Evolutionary conservation across 2,329 filamentous ascomycete genomes (phyloP).

Genomic region (Sphaerulina vaccinii): DNA sequence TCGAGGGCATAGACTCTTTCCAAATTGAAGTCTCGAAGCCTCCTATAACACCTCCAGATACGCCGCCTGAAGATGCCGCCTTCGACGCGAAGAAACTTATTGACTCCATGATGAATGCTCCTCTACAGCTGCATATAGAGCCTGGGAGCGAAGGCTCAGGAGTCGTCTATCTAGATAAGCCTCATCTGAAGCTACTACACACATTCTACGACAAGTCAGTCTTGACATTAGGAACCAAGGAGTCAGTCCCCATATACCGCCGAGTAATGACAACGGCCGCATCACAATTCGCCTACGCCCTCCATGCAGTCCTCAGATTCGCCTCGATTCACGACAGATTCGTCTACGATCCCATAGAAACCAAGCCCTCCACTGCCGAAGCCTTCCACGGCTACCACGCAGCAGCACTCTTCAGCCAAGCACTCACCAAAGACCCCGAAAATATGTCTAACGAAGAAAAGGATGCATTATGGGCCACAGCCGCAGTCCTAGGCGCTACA

Average conservation of each 20-base stretch:
- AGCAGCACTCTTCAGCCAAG: constrained; percentile 49
- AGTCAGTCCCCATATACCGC: constrained; percentile 27
- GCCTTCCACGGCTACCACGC: constrained; percentile 51
- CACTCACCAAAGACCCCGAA: too few relatives aligned
- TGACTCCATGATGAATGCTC: constrained; percentile 19
- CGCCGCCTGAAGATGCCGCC: constrained; percentile 9
- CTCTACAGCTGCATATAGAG: constrained; percentile 19
- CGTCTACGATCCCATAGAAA: constrained; percentile 32
- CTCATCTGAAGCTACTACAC: constrained; percentile 26
- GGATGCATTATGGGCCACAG: constrained; percentile 50
- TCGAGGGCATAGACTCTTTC: constrained; percentile 28
- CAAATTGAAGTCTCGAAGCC: constrained; percentile 11
- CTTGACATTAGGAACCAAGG: constrained; percentile 28
- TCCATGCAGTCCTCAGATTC: constrained; percentile 55
- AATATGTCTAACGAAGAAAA: constrained; percentile 44
- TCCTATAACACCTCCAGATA: background rate
- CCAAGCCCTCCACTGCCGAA: constrained; percentile 36
- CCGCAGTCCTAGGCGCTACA: constrained; percentile 49
- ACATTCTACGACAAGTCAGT: constrained; percentile 30
- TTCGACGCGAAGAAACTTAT: constrained; percentile 11
- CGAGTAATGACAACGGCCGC: constrained; percentile 18
- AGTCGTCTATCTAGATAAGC: constrained; percentile 20
- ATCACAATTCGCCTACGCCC: constrained; percentile 48
- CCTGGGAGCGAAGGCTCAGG: constrained; percentile 11
- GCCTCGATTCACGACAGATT: constrained; percentile 56